phyloP scores from a whole-genome alignment of 768 basidiomycete genomes.

The Tricholoma sp. region DNA sequence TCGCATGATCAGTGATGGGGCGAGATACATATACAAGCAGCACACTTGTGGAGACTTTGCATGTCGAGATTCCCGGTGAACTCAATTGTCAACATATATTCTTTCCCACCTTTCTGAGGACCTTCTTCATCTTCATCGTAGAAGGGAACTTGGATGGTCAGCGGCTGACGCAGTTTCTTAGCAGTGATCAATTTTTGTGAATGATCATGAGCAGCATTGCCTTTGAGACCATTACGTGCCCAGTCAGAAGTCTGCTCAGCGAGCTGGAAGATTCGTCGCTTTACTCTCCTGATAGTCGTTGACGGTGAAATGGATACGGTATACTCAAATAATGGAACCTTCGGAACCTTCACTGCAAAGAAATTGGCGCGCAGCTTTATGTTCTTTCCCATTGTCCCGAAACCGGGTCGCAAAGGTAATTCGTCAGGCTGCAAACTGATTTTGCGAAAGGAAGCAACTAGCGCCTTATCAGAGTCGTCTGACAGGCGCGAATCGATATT shows the following conservation, averaged over 20 bases:
- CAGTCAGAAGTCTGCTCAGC: conserved; percentile 52
- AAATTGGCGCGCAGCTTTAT: conserved; percentile 63
- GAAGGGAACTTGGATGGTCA: conserved; percentile 37
- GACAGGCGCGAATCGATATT: conserved; percentile 37
- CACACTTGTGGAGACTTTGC: conserved; percentile 38
- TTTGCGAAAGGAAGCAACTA: conserved; percentile 32
- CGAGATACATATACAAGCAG: conserved; percentile 24
- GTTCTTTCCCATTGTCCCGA: conserved; percentile 42
- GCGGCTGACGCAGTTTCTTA: conserved; percentile 38
- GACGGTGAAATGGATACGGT: conserved; percentile 50
- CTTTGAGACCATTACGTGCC: conserved; percentile 40
- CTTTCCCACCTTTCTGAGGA: conserved; percentile 40
- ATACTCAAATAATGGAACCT: conserved; percentile 55
- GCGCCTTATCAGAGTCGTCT: conserved; percentile 34
- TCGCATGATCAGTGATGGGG: conserved; percentile 21
- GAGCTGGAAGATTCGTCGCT: conserved; percentile 57
- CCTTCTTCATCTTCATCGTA: conserved; percentile 48
- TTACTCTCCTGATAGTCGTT: conserved; percentile 48
- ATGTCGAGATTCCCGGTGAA: conserved; percentile 49
- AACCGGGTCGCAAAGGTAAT: conserved; percentile 56
- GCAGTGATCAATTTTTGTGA: conserved; percentile 47
- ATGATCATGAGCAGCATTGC: conserved; percentile 52
- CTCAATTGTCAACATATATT: conserved; percentile 39
- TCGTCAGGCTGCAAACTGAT: conserved; percentile 29
- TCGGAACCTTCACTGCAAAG: conserved; percentile 53